Conservation (phyloP, 129 eudicot genomes). For the Rutidosis leptorrhynchoides region DNA sequence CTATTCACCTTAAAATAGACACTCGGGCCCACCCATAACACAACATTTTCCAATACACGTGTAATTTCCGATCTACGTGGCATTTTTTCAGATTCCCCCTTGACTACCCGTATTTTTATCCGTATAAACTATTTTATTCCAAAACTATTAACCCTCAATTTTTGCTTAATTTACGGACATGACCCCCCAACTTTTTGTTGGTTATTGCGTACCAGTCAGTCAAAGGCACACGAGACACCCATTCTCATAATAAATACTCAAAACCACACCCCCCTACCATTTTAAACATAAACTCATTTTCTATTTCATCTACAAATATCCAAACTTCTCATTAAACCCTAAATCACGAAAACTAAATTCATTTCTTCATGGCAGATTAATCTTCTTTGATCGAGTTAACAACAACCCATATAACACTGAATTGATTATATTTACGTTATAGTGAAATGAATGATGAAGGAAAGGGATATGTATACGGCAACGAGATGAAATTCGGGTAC, state of each 20-base stretch:
- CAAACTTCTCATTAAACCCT: slow-evolving; percentile 47
- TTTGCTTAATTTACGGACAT: slow-evolving; percentile 32
- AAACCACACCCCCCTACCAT: slow-evolving; percentile 22
- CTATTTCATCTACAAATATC: not conserved
- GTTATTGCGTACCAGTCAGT: slow-evolving; percentile 35
- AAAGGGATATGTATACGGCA: slow-evolving; percentile 31
- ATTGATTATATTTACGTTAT: not conserved
- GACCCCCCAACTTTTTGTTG: slow-evolving; percentile 34
- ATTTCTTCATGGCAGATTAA: slow-evolving; percentile 57
- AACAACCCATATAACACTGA: not conserved
- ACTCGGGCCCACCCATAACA: slow-evolving; percentile 9
- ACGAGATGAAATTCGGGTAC: slow-evolving; percentile 31
- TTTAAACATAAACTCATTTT: slow-evolving; percentile 16
- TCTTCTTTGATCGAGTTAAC: no score
- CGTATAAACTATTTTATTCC: not conserved
- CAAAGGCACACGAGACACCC: slow-evolving; percentile 31
- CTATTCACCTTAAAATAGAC: slow-evolving; percentile 5
- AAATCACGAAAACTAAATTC: slow-evolving; percentile 10
- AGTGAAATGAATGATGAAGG: slow-evolving; percentile 49
- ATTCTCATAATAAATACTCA: slow-evolving; percentile 34
- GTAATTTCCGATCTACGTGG: slow-evolving; percentile 28
- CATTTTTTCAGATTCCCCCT: slow-evolving; percentile 9
- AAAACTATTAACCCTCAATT: slow-evolving; percentile 25
- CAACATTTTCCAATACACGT: slow-evolving; percentile 22
- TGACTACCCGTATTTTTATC: slow-evolving; percentile 19